These are phyloP conservation scores for Xylaria arbuscula DNA, from an alignment of 2,329 filamentous ascomycete species.

Conservation along the genomic window DNA sequence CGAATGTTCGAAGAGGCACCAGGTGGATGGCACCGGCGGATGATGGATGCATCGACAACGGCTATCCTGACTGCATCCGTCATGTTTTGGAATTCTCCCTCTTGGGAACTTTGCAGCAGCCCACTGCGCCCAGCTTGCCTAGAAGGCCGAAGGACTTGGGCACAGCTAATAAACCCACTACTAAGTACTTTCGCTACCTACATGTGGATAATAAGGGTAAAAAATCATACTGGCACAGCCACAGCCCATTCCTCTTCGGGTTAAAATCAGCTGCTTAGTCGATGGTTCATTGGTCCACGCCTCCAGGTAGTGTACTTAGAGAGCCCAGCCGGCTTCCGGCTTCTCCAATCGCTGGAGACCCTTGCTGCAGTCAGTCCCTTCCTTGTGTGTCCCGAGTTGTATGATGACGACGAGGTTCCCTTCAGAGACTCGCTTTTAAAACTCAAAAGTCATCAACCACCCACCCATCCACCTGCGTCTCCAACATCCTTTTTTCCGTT, in stretches of 20 bases:
- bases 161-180: background rate
- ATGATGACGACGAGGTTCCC: slow-evolving; percentile 29
- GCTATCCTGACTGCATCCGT: slow-evolving; percentile 2
- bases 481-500: background rate
- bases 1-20: slow-evolving; percentile 8
- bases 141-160: slow-evolving; percentile 15
- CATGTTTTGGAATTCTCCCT: slow-evolving; percentile 31
- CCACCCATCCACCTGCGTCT: slow-evolving; percentile 10
- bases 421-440: slow-evolving; percentile 26
- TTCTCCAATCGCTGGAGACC: slow-evolving; percentile 13
- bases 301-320: background rate
- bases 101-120: slow-evolving; percentile 12
- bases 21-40: background rate
- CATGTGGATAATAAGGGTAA: too few relatives aligned
- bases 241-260: slow-evolving; percentile 22
- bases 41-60: background rate
- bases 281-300: slow-evolving; percentile 14
- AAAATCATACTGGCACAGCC: slow-evolving; percentile 25
- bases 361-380: slow-evolving; percentile 11
- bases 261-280: slow-evolving; percentile 10
- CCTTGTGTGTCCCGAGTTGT: slow-evolving; percentile 11
- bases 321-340: slow-evolving; percentile 24
- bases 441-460: background rate
- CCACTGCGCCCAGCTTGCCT: slow-evolving; percentile 14
- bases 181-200: too few relatives aligned